phyloP scores from a whole-genome alignment of 2,329 filamentous ascomycete genomes.

The Epichloe glyceriae region DNA sequence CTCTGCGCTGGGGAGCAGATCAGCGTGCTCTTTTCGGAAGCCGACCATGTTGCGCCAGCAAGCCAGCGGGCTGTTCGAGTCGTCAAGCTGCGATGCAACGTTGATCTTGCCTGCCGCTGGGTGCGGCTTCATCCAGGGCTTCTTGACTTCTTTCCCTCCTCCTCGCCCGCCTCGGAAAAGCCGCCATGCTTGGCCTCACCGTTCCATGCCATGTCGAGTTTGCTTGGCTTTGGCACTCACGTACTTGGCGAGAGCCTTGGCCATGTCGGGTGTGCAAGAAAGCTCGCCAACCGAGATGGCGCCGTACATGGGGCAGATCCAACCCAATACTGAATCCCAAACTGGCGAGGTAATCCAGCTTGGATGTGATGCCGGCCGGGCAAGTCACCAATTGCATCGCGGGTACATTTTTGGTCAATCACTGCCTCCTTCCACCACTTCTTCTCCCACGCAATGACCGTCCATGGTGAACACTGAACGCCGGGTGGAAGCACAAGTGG shows the following conservation, averaged over 20 bases:
- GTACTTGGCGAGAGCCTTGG: constrained; percentile 40
- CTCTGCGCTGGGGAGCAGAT: constrained; percentile 13
- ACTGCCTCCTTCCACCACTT: constrained; percentile 45
- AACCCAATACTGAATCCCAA: too few relatives aligned
- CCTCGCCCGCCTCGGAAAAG: constrained; percentile 24
- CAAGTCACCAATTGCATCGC: constrained; percentile 48
- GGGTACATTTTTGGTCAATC: constrained; percentile 46
- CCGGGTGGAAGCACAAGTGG: too few relatives aligned
- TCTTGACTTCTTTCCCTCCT: constrained; percentile 13
- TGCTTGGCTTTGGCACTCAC: constrained; percentile 45
- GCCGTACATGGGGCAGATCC: constrained; percentile 51
- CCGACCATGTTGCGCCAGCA: constrained; percentile 20
- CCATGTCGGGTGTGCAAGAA: constrained; percentile 45
- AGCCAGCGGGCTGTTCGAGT: constrained; percentile 21
- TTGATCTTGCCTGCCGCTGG: constrained; percentile 32
- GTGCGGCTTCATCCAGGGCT: constrained; percentile 23
- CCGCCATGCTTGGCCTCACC: constrained; percentile 12
- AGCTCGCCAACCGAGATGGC: constrained; percentile 62
- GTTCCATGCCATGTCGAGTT: constrained; percentile 27
- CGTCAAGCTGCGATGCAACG: constrained; percentile 37
- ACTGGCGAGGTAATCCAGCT: too few relatives aligned
- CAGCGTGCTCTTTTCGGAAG: constrained; percentile 19
- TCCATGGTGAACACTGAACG: constrained; percentile 11
- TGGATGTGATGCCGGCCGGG: constrained; percentile 37
- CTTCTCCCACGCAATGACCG: constrained; percentile 10